Base-by-base conservation (phyloP, 2,329 filamentous ascomycete species). In the Aspergillus phoenicis region DNA sequence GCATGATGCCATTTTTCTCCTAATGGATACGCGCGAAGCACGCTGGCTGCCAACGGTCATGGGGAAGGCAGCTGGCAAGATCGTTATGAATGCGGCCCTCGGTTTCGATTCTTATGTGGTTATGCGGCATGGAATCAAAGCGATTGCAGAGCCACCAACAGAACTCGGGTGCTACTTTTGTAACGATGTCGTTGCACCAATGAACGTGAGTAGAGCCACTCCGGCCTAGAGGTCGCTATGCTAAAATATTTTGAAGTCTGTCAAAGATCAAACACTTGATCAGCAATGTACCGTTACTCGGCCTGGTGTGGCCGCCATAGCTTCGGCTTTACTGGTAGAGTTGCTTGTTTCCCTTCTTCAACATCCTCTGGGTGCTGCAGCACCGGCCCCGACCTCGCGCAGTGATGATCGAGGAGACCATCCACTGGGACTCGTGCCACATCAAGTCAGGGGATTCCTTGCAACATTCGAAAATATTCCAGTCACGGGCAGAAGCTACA, bases 261-360 rank as follows among this genome's bases (percentile, higher is more conserved):
- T 97, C 72, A 97, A 94, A 77, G 93, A 97, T 71, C 91, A 93
- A 68, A 98, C 95, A 0, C 87, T 99, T 10, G 95, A 99, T 74
- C 95, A 99, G 75, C 95, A 98, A 78, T 99, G 95, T 77, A 99
- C 95, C 0, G 95, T 99, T 20, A 99, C 95, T 2, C 87, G 95
- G 8, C 95, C 95, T 0, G 95, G 95, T 15, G 88, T 97, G 38
- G 94, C 95, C 13, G 89, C 93, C 8, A 95, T 97, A 59, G 95
- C 95, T 7, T 97, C 95, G 2, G 91, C 92, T 2, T 83, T 96
- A 36, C 84, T 97, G 5, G 94, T 98, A 52, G 95, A 99, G 76
- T 83, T 98, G 5, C 84, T 99, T 28, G 88, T 93, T 8, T 96
- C 91, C 61, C 80, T 97, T 38, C 81, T 97, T 8, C 95, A 99